These are phyloP conservation scores for Trichoderma koningii DNA, from an alignment of 2,329 filamentous ascomycete species.

Conservation along the genomic window DNA sequence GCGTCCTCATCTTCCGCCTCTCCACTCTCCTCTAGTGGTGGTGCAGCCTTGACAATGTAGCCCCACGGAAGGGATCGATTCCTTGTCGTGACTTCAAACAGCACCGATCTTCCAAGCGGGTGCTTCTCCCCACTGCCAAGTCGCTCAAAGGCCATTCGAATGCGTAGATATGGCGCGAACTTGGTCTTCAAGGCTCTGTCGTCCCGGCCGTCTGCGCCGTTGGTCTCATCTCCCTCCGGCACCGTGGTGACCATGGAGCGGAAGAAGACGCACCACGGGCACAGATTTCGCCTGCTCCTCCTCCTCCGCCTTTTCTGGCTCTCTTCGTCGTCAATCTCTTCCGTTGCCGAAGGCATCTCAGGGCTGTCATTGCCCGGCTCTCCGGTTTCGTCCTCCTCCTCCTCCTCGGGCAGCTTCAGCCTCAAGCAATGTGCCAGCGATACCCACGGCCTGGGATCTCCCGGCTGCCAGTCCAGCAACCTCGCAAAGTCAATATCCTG, in stretches of 20 bases:
- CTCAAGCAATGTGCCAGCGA: conserved; percentile 37
- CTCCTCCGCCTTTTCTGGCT: conserved; percentile 4
- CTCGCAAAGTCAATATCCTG: conserved; percentile 42
- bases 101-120: conserved; percentile 40
- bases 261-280: conserved; percentile 46
- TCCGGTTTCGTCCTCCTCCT: not conserved
- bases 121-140: conserved; percentile 43
- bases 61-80: conserved; percentile 43
- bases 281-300: conserved; percentile 27
- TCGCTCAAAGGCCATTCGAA: conserved; percentile 44
- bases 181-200: conserved; percentile 32
- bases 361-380: not conserved
- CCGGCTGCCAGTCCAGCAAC: conserved; percentile 42
- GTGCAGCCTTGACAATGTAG: conserved; percentile 39
- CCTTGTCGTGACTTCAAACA: conserved; percentile 43
- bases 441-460: conserved; percentile 43
- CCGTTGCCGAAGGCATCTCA: not conserved
- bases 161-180: conserved; percentile 44
- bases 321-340: conserved; percentile 3
- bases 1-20: not conserved
- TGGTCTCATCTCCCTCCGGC: conserved; percentile 33
- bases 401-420: conserved; percentile 8
- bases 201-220: conserved; percentile 12
- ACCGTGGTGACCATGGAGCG: conserved; percentile 39
- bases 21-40: not conserved